A percentile compares a stretch with the other conserved stretches of the same genome.
phyloP scores from a whole-genome alignment of 169 alveolate species.

The Babesia divergens region DNA sequence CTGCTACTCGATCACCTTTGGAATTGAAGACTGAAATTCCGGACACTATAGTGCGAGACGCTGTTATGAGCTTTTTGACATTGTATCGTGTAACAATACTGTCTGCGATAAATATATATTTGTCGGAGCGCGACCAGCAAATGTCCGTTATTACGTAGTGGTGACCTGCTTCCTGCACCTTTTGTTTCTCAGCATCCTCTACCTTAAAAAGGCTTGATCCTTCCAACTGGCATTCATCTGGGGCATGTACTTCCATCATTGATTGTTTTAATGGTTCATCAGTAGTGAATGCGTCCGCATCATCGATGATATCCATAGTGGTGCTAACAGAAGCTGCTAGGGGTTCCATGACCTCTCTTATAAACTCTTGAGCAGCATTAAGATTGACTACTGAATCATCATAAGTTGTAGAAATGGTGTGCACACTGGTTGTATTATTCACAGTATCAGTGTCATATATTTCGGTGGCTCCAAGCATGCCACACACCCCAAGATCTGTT shows the following conservation, averaged over 20 bases:
- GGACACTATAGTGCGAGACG: conserved; percentile 32
- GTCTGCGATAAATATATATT: conserved; percentile 44
- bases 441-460: too few species aligned
- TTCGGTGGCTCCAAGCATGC: too few species aligned
- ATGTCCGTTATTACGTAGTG: conserved; percentile 29
- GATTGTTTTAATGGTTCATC: neutral
- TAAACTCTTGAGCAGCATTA: too few species aligned
- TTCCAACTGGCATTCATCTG: neutral
- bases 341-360: too few species aligned
- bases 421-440: too few species aligned
- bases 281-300: neutral
- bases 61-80: conserved; percentile 25
- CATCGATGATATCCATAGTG: too few species aligned
- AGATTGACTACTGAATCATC: too few species aligned
- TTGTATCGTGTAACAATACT: conserved; percentile 41
- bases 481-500: too few species aligned
- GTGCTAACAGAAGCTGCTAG: too few species aligned
- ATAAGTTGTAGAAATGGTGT: too few species aligned
- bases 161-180: conserved; percentile 28
- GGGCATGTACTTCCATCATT: neutral
- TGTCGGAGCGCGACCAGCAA: conserved; percentile 37
- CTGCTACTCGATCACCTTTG: conserved; percentile 29
- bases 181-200: conserved; percentile 2
- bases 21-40: conserved; percentile 47
- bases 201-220: neutral